Percentiles rank a stretch among this genome's conserved stretches.
These are phyloP conservation scores for Jaapia argillacea DNA, from an alignment of 768 basidiomycete species.

Conservation along the genomic window DNA sequence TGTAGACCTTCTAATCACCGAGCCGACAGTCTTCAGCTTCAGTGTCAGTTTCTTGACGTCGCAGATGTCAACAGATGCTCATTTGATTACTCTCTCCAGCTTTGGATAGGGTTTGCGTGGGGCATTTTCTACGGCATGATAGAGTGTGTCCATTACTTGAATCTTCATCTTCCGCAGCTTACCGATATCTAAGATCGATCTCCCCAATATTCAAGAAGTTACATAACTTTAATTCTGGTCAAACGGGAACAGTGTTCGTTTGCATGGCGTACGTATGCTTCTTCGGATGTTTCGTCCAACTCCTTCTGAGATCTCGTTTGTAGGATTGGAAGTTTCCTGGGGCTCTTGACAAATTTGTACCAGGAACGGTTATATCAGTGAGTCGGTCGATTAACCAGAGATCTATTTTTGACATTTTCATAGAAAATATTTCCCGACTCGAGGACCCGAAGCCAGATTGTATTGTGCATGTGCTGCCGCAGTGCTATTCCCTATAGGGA, in stretches of 20 bases:
- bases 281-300: neutral
- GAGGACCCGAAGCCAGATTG: conserved; percentile 50
- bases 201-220: neutral
- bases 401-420: neutral
- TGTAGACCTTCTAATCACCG: conserved; percentile 55
- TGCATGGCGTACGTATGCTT: neutral
- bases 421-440: conserved; percentile 15
- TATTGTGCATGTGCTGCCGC: conserved; percentile 46
- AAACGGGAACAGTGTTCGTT: neutral
- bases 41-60: conserved; percentile 33
- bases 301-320: conserved; percentile 1
- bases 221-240: neutral
- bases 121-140: conserved; percentile 44
- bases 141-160: neutral
- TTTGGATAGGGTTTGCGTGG: conserved; percentile 60
- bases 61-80: neutral
- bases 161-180: neutral
- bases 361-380: conserved; percentile 21
- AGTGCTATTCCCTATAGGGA: conserved; percentile 43
- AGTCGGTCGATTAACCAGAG: conserved; percentile 2
- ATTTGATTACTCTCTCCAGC: conserved; percentile 17
- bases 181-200: neutral
- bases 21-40: conserved; percentile 67
- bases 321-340: conserved; percentile 39
- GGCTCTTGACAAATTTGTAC: conserved; percentile 18